Evolutionary conservation across 1,284 basidiomycete genomes (phyloP).

Genomic region (Heterobasidion parviporum): DNA sequence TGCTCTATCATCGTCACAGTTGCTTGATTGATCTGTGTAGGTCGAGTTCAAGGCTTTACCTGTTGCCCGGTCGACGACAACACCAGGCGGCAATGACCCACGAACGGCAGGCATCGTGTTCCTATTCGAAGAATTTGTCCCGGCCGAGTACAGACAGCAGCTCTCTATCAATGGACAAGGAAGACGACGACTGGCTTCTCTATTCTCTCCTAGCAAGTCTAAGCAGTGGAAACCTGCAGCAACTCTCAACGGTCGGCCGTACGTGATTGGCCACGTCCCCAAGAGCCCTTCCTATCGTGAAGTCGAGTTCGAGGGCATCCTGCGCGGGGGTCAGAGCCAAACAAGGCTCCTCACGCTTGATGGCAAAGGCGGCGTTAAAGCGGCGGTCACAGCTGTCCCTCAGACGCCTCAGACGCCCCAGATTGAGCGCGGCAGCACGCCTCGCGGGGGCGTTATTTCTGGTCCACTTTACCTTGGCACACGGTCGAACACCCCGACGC

Average conservation of each 20-base stretch:
- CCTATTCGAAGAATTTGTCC: slow-evolving; percentile 85
- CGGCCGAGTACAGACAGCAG: slow-evolving; percentile 75
- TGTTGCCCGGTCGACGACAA: slow-evolving; percentile 21
- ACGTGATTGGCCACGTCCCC: slow-evolving; percentile 61
- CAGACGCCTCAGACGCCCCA: slow-evolving; percentile 3
- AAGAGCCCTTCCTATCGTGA: slow-evolving; percentile 53
- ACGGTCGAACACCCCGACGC: slow-evolving; percentile 10
- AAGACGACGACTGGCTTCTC: slow-evolving; percentile 26
- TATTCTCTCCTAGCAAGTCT: slow-evolving; percentile 29
- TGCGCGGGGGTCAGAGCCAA: slow-evolving; percentile 41
- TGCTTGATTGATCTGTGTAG: slow-evolving; percentile 28
- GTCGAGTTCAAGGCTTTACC: slow-evolving; percentile 77
- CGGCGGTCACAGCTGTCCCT: slow-evolving; percentile 11
- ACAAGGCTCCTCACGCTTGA: slow-evolving; percentile 58
- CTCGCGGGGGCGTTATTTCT: slow-evolving; percentile 8
- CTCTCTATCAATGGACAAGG: slow-evolving; percentile 30
- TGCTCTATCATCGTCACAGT: not conserved
- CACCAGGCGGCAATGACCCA: slow-evolving; percentile 34
- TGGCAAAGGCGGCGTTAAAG: slow-evolving; percentile 13
- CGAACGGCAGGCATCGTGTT: slow-evolving; percentile 53
- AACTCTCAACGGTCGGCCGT: slow-evolving; percentile 72
- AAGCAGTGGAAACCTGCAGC: slow-evolving; percentile 68
- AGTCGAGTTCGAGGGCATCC: slow-evolving; percentile 73
- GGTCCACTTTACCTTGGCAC: slow-evolving; percentile 9
- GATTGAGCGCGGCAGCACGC: slow-evolving; percentile 9